phyloP scores from a whole-genome alignment of 352 stramenopile species.

The Globisporangium cystogenes region DNA sequence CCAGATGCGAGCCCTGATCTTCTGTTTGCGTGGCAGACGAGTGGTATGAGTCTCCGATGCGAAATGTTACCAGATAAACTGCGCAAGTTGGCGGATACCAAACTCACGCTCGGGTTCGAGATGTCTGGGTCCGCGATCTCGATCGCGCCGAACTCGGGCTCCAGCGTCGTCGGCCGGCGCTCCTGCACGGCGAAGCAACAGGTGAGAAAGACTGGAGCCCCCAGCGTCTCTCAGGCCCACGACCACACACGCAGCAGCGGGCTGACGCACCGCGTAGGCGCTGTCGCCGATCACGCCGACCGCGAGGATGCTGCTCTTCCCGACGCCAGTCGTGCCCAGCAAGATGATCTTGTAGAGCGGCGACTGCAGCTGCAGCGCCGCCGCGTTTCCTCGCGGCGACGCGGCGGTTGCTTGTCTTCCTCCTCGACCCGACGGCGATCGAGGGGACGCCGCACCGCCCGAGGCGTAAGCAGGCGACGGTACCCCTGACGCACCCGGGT shows the following conservation, averaged over 20 bases:
- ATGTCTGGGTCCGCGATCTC: constrained; percentile 53
- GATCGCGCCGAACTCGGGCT: constrained; percentile 72
- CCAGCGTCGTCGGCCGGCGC: constrained; percentile 50
- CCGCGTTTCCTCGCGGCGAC: neutral
- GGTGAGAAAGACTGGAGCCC: no score
- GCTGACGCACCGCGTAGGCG: constrained; percentile 33
- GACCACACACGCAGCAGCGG: no score
- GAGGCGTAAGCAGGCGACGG: constrained; percentile 6
- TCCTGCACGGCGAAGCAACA: constrained; percentile 28
- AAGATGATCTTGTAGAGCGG: constrained; percentile 77
- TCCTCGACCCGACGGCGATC: constrained; percentile 2
- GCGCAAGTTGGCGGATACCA: neutral
- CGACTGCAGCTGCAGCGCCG: neutral
- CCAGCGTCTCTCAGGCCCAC: no score
- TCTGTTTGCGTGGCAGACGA: constrained; percentile 19
- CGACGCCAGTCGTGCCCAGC: constrained; percentile 67
- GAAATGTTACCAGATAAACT: no score
- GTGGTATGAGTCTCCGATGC: neutral
- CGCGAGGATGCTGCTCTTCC: constrained; percentile 72
- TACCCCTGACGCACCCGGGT: constrained; percentile 5
- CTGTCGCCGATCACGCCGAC: constrained; percentile 54
- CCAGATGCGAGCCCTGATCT: constrained; percentile 83
- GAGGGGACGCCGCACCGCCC: neutral
- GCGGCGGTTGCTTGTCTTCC: neutral
- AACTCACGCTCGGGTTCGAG: constrained; percentile 28